Base-by-base conservation (phyloP, 139 green algal genomes). In the Picochlorum sp. region DNA sequence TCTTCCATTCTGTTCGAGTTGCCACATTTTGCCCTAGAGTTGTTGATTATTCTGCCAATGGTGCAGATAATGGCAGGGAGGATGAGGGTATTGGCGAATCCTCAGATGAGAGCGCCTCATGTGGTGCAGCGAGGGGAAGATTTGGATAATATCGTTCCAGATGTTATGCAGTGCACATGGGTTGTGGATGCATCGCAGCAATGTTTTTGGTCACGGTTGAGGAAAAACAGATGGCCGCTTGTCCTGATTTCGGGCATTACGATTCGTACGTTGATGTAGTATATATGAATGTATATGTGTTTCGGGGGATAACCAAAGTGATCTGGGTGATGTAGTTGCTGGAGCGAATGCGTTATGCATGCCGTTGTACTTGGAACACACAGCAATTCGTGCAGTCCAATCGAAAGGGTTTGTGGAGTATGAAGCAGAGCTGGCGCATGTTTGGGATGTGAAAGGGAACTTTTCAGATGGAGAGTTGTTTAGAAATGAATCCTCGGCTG, bases 11-110 rank as follows among this genome's bases (percentile, higher is more conserved):
- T 84, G 21, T 95, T 93, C 63, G 87, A 95, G 82, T 81, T 95
- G 60, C 87, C 86, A 5, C 86, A 93, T 67, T 95, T 94, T 79
- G 87, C 87, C 3, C 52, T 89, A 49, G 87, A 95, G 72, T 77
- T 95, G 60, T 72, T 94, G 26, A 79, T 95, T 34, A 83, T 95
- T 45, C 79, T 95, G 59, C 87, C 87, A 1, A 85, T 75, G 10
- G 80, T 88, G 2, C 80, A 93, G 75, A 87, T 93, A 32, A 51
- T 93, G 18, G 85, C 73, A 62, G 71, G 68, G 1, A 80, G 86
- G 44, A 70, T 94, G 64, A 85, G 81, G 57, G 70, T 92, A 18
- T 69, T 94, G 55, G 79, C 76, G 0, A 69, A 82, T 66, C 83
- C 85, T 1, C 71, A 75, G 18, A 63, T 83, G 16, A 68, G 74